Base-by-base conservation (phyloP, 148 eudicot genomes). In the Beta vulgaris region DNA sequence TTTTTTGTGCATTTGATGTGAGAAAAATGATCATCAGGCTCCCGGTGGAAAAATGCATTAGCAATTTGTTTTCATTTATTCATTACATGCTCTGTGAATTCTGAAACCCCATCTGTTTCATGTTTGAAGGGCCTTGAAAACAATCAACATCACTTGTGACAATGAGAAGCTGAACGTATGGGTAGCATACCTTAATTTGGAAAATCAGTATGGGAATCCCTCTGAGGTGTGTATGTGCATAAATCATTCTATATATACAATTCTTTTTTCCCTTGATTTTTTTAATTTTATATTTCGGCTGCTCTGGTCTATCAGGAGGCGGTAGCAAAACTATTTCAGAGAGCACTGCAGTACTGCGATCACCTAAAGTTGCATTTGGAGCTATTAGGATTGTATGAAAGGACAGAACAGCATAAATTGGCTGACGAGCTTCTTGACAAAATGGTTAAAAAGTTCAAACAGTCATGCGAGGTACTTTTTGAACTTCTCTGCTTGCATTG, bases 281-380 rank as follows among this genome's bases (percentile, higher is more conserved):
- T 13, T 64, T 37, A n/a, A n/a, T n/a, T n/a, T n/a, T n/a, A n/a
- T n/a, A n/a, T n/a, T n/a, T n/a, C n/a, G 21, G 2, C 1, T 25
- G 14, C 69, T 69, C 25, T 75, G 32, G 68, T 54, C 43, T 57
- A 32, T 68, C 83, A 94, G 98, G 96, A 91, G 69, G 91, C 96
- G 54, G 97, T 94, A 40, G 68, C 28, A 42, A 92, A 78, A 76
- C 36, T 92, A 51, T 94, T 94, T 79, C 89, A 87, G 36, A 84
- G 97, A 79, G 97, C 98, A 64, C 78, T 92, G 88, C 98, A 92
- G 85, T 87, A 74, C 54, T 94, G 91, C 85, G 98, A 94, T 82
- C 88, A 95, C 76, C 85, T 92, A 63, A 94, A 89, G 79, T 83
- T 92, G 77, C 88, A 94, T 78, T 59, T 92, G 72, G 96, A 93